A percentile compares a stretch with the other conserved stretches of the same genome.
Conservation (phyloP, 495 filamentous ascomycete species). For the Hypoxylon perforatum region DNA sequence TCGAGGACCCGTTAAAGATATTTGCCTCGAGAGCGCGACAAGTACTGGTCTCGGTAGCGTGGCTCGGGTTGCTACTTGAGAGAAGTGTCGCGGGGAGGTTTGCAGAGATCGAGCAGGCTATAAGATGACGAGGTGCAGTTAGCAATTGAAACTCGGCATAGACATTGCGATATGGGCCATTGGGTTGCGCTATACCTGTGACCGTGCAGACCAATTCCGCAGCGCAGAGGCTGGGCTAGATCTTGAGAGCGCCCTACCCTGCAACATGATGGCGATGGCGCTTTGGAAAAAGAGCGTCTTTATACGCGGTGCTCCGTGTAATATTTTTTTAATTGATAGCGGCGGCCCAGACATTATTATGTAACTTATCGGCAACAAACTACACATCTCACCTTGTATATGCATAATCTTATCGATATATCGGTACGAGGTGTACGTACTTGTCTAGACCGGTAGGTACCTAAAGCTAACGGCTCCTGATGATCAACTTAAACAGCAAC, state of each 20-base stretch:
- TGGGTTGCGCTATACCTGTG: constrained; percentile 38
- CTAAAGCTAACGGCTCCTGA: too few species aligned
- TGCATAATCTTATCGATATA: too few species aligned
- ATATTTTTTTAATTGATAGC: background rate
- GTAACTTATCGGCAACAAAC: too few species aligned
- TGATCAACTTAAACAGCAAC: too few species aligned
- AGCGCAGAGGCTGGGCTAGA: constrained; percentile 55
- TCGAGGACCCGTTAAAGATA: constrained; percentile 9
- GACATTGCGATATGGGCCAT: constrained; percentile 3
- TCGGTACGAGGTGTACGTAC: too few species aligned
- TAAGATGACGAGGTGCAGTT: constrained; percentile 20
- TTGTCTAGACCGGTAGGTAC: too few species aligned
- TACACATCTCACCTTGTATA: too few species aligned
- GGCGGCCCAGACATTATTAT: too few species aligned
- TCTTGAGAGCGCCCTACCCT: constrained; percentile 62
- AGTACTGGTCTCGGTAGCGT: constrained; percentile 8
- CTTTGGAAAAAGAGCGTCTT: constrained; percentile 11
- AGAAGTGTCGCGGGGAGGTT: constrained; percentile 35
- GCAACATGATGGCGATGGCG: constrained; percentile 57
- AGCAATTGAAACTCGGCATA: constrained; percentile 16
- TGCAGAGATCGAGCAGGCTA: constrained; percentile 26
- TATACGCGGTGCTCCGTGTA: background rate
- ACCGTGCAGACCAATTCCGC: constrained; percentile 46
- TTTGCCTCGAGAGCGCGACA: background rate
- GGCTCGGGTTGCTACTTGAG: constrained; percentile 30